Base-by-base conservation (phyloP, 2,329 filamentous ascomycete genomes). In the Aspergillus jensenii region DNA sequence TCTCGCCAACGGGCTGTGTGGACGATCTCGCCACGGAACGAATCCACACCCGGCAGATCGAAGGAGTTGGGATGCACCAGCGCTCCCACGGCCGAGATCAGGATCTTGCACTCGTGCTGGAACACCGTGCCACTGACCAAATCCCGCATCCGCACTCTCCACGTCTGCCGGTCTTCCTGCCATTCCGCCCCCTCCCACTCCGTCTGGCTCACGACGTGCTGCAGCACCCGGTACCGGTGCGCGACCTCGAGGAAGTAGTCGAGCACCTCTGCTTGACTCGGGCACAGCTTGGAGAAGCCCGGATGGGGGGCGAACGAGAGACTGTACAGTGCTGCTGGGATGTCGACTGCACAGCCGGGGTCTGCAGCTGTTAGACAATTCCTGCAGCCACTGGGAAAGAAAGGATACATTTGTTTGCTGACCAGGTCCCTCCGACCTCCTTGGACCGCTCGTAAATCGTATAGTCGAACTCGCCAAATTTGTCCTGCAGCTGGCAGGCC, bases 1-100 rank as follows among this genome's bases (percentile, higher is more conserved):
- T 57, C 31, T n/a, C 44, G 45, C 58, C 58, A 60, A 37, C 55
- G 46, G 15, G 54, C 55, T 15, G 58, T 57, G 43, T 60, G 58
- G 15, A 60, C 48, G 11, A 60, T 55, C 50, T 52, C 21, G 33
- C 58, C 58, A 11, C 44, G 39, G 33, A 60, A 60, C n/a, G 45
- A 37, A 37, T 48, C 54, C 11, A 33, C 40, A 2, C 58, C 58
- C 6, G 54, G 58, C 8, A 57, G 44, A 21, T 54, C 46, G 9
- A 55, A 37, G 14, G 40, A 25, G 25, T 55, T 49, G 17, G 56
- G 56, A 35, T 59, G 52, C 17, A 55, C 52, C 41, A 59, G 19
- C 2, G 51, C 56, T 19, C 56, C 56, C 5, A 59, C 56, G 9
- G 56, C 56, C 7, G 56, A 59, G 33, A 59, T 55, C 11, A 59